Evolutionary conservation across 805 yeast genomes (phyloP).

Genomic region (Wickerhamomyces ciferrii): DNA sequence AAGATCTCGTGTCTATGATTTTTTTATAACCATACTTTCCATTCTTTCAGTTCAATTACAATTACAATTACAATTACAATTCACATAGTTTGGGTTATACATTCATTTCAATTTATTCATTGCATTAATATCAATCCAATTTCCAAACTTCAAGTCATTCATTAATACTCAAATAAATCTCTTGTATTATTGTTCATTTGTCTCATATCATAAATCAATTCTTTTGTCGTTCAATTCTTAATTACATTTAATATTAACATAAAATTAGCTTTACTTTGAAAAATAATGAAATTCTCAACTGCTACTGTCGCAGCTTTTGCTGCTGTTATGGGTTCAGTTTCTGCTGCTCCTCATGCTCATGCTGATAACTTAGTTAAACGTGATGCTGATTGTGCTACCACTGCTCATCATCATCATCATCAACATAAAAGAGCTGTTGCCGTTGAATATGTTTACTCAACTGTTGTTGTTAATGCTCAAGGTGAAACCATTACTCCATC

Average conservation of each 20-base stretch:
- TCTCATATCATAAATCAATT: neutral
- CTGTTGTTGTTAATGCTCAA: conserved; percentile 30
- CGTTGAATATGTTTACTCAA: conserved; percentile 32
- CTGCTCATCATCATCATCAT: conserved; percentile 35
- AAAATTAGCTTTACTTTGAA: neutral
- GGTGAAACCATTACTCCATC: conserved; percentile 23
- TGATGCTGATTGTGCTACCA: conserved; percentile 22
- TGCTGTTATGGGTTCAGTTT: conserved; percentile 24
- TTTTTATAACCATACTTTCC: neutral
- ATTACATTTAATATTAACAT: neutral
- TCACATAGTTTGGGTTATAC: neutral
- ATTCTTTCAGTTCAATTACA: neutral
- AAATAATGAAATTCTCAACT: conserved; percentile 28
- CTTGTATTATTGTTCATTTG: neutral
- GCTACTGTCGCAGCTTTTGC: conserved; percentile 21
- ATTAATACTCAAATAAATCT: neutral
- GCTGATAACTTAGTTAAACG: conserved; percentile 15
- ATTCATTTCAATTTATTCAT: neutral
- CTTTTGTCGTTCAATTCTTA: neutral
- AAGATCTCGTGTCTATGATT: neutral
- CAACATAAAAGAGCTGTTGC: conserved; percentile 46
- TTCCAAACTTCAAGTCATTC: neutral
- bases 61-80: too few relatives aligned
- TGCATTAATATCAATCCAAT: neutral
- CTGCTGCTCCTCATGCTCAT: conserved; percentile 25